These are phyloP conservation scores for Hordeum vulgare DNA, from an alignment of 176 grass and related monocot species.

Conservation along the genomic window MorexV3_pseudomolecules_assembly NC_058519.1:617535945-617536444, in stretches of 20 bases:
- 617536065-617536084: not conserved
- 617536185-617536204: not conserved
- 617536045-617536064: not conserved
- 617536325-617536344: not conserved
- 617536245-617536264: constrained; percentile 19
- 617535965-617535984: not conserved
- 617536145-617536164: not conserved
- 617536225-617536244: not conserved
- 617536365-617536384: constrained; percentile 32
- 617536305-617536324: not conserved
- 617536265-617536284: not conserved
- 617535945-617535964: not conserved
- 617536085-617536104: not conserved
- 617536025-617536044: not conserved
- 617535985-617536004: not conserved
- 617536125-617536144: not conserved
- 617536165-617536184: not conserved
- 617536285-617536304: not conserved
- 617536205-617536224: constrained; percentile 7
- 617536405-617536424: constrained; percentile 66
- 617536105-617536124: not conserved
- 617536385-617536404: constrained; percentile 42
- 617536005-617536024: not conserved
- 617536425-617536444: not conserved
- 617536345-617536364: not conserved